These are phyloP conservation scores for Phlebopus sp. DNA, from an alignment of 1,284 basidiomycete genomes.

Conservation along the genomic window DNA sequence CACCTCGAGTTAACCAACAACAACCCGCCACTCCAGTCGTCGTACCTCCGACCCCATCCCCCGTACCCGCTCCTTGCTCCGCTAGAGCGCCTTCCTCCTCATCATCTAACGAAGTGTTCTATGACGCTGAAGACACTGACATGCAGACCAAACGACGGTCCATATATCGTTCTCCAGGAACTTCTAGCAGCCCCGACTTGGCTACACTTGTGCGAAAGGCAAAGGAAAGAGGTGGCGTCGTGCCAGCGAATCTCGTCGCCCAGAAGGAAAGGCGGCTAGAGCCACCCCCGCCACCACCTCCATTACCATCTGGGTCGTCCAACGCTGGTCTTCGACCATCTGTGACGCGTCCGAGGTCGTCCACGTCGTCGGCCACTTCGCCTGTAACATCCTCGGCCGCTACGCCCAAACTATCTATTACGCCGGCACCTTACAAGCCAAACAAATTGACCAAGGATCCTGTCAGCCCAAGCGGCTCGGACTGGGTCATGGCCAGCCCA, in stretches of 20 bases:
- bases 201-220: conserved; percentile 80
- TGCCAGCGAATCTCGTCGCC: conserved; percentile 29
- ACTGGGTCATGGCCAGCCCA: conserved; percentile 54
- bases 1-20: conserved; percentile 35
- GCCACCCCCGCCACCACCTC: conserved; percentile 50
- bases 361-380: conserved; percentile 30
- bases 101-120: conserved; percentile 55
- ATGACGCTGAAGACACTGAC: conserved; percentile 63
- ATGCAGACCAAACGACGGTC: conserved; percentile 74
- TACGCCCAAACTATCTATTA: conserved; percentile 32
- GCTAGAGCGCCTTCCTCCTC: conserved; percentile 34
- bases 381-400: background rate
- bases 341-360: conserved; percentile 33
- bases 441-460: conserved; percentile 28
- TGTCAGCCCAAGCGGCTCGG: conserved; percentile 37
- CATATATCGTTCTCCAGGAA: conserved; percentile 84
- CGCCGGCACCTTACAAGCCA: conserved; percentile 21
- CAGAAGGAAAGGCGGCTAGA: conserved; percentile 45
- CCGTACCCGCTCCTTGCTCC: conserved; percentile 30
- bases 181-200: conserved; percentile 85
- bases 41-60: conserved; percentile 56
- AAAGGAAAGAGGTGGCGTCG: conserved; percentile 57
- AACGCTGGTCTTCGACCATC: conserved; percentile 12
- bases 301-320: conserved; percentile 35
- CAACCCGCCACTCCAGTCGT: conserved; percentile 49